Conservation (phyloP, 164 flowering plant genomes). For the Protea cynaroides region DNA sequence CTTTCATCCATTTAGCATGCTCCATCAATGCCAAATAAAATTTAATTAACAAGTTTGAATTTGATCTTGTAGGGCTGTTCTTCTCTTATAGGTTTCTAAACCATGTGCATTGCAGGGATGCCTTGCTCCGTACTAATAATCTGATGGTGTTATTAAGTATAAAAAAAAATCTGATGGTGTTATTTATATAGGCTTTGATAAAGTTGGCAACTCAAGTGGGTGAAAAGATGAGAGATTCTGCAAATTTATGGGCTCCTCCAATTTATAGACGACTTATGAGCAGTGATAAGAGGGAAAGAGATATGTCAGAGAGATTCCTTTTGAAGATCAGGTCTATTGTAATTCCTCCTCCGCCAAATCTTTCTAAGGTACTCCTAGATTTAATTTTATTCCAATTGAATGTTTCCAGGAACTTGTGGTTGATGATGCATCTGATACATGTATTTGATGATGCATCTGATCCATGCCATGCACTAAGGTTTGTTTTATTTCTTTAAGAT, state of each 20-base stretch:
- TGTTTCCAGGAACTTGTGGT: background rate
- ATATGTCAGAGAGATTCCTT: constrained; percentile 66
- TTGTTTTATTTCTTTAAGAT: background rate
- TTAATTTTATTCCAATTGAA: background rate
- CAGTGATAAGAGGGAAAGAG: constrained; percentile 64
- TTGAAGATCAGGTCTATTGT: constrained; percentile 41
- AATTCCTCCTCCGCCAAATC: constrained; percentile 46
- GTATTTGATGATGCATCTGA: background rate
- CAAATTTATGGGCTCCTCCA: constrained; percentile 70
- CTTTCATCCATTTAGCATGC: background rate
- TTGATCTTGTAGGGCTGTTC: background rate
- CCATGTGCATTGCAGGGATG: background rate
- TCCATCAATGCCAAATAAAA: background rate
- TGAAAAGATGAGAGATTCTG: constrained; percentile 51
- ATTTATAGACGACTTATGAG: constrained; percentile 76
- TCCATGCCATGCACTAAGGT: background rate
- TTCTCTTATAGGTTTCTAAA: background rate
- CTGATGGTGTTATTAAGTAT: constrained; percentile 1
- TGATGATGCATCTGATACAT: background rate
- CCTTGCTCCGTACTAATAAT: background rate
- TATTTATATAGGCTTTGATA: constrained; percentile 41
- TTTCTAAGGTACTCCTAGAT: constrained; percentile 45
- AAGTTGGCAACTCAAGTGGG: constrained; percentile 46
- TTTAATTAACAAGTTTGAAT: too few relatives aligned
- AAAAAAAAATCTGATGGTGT: background rate